Conservation (phyloP, 2,329 filamentous ascomycete species). For the Xylariaceae sp. region DNA sequence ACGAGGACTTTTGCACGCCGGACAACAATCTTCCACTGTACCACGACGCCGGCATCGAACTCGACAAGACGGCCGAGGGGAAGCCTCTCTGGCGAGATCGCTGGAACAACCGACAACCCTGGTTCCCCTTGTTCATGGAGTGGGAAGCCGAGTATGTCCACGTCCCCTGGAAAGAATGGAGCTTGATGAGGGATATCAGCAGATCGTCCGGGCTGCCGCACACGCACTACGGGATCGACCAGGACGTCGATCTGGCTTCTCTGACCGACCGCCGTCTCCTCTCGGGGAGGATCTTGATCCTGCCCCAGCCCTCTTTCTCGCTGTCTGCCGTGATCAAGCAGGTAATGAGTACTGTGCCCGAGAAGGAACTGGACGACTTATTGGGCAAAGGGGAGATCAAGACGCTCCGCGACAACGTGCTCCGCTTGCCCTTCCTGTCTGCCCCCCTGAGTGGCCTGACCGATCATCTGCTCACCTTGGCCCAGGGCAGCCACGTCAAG, state of each 20-base stretch:
- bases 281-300: neutral
- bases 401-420: neutral
- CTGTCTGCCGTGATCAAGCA: neutral
- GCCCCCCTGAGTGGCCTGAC: conserved; percentile 28
- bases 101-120: conserved; percentile 31
- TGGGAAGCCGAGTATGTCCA: conserved; percentile 12
- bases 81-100: conserved; percentile 24
- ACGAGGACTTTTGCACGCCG: neutral
- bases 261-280: neutral
- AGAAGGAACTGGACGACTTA: too few relatives aligned
- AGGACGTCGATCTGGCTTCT: too few relatives aligned
- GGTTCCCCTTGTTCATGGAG: conserved; percentile 7
- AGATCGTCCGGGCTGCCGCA: too few relatives aligned
- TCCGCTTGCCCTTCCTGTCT: conserved; percentile 19
- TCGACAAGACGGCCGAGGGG: neutral
- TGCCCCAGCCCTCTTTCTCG: neutral
- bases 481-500: conserved; percentile 37
- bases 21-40: conserved; percentile 1
- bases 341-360: too few relatives aligned
- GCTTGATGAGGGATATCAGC: conserved; percentile 26
- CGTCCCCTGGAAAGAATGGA: conserved; percentile 3
- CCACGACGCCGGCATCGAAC: conserved; percentile 9
- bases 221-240: too few relatives aligned
- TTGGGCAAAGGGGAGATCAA: neutral
- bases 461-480: conserved; percentile 29